Evolutionary conservation across 345 rosid genomes (phyloP).

Genomic region (Dipteronia sinensis): DNA sequence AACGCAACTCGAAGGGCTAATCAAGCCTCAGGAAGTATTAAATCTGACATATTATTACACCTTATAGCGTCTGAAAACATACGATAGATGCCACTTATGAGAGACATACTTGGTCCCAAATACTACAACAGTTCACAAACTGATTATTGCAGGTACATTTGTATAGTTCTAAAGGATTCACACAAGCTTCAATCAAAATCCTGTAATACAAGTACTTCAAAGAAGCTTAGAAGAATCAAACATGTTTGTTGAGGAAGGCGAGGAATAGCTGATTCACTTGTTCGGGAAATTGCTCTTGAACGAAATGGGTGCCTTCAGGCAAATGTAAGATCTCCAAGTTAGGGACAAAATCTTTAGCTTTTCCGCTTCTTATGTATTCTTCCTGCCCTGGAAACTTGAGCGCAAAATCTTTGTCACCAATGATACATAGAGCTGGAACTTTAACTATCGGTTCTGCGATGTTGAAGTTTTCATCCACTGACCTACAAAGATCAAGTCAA

Average conservation of each 20-base stretch:
- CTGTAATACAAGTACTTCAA: neutral
- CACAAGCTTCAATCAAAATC: neutral
- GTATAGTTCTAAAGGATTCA: neutral
- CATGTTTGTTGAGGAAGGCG: constrained; percentile 40
- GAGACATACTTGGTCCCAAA: neutral
- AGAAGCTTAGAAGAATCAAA: neutral
- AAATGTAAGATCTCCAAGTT: constrained; percentile 42
- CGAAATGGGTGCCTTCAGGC: constrained; percentile 61
- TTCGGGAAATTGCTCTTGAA: constrained; percentile 59
- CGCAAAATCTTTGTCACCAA: constrained; percentile 56
- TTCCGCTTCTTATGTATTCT: constrained; percentile 43
- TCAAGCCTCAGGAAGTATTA: neutral
- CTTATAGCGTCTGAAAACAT: neutral
- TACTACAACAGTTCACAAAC: neutral
- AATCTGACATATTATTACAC: neutral
- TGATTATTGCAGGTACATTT: neutral
- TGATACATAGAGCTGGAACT: constrained; percentile 48
- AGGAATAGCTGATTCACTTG: constrained; percentile 47
- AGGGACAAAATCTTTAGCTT: constrained; percentile 44
- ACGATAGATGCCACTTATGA: neutral
- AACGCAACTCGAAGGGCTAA: neutral
- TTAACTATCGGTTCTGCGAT: constrained; percentile 32
- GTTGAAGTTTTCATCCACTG: constrained; percentile 25
- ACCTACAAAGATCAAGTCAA: constrained; percentile 25
- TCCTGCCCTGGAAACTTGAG: constrained; percentile 53